phyloP scores from a whole-genome alignment of 2,329 filamentous ascomycete species.

The Trichoderma asperellum region DNA sequence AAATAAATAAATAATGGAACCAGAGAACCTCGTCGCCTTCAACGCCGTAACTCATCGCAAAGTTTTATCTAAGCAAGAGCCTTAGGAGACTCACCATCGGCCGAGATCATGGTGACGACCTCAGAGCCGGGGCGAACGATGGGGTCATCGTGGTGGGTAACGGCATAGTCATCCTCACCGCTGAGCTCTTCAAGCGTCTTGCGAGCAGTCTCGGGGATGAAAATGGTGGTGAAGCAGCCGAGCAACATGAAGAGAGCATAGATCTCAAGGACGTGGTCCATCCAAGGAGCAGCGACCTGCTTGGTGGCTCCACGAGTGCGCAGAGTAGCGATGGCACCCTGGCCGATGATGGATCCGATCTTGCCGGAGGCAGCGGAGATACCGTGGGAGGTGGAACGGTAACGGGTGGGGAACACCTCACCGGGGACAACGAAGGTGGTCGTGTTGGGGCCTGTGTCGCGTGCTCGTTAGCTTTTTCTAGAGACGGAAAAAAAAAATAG shows the following conservation, averaged over 20 bases:
- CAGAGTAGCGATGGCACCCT: slow-evolving; percentile 61
- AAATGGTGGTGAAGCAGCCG: slow-evolving; percentile 68
- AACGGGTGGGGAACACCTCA: slow-evolving; percentile 60
- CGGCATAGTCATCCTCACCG: slow-evolving; percentile 43
- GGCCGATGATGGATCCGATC: slow-evolving; percentile 60
- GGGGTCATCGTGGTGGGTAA: neutral
- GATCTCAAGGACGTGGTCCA: slow-evolving; percentile 78
- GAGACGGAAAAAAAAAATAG: neutral
- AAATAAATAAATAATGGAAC: neutral
- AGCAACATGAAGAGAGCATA: slow-evolving; percentile 76
- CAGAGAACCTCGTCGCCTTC: neutral
- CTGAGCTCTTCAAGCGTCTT: slow-evolving; percentile 71
- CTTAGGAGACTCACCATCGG: slow-evolving; percentile 16
- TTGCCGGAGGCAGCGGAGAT: slow-evolving; percentile 60
- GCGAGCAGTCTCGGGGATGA: slow-evolving; percentile 75
- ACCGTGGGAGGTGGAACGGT: slow-evolving; percentile 61
- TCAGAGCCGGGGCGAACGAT: slow-evolving; percentile 7
- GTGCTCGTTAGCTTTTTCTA: neutral
- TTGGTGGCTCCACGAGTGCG: slow-evolving; percentile 50
- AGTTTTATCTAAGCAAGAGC: slow-evolving; percentile 17
- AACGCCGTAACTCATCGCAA: slow-evolving; percentile 7
- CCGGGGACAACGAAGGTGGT: slow-evolving; percentile 62
- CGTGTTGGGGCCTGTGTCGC: slow-evolving; percentile 51
- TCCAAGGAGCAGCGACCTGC: slow-evolving; percentile 60
- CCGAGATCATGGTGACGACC: slow-evolving; percentile 16